Base-by-base conservation (phyloP, 768 basidiomycete species). In the Tephrocybe sp. region DNA sequence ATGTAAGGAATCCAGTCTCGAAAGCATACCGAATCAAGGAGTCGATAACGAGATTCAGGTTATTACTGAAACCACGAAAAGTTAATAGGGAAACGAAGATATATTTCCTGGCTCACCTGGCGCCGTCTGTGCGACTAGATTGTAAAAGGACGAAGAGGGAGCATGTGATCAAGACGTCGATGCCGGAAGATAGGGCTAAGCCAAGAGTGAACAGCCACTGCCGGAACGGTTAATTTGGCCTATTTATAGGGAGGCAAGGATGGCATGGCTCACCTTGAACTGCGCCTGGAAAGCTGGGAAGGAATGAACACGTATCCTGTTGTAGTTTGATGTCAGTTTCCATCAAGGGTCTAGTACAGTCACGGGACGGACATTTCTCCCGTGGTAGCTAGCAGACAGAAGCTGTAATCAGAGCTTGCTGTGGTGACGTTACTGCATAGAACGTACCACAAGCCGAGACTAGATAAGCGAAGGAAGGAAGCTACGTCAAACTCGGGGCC, bases 191-290 rank as follows among this genome's bases (percentile, higher is more conserved):
- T 32, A 76, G 61, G 1, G 72, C 67, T 9, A 76, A 62, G 15
- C 75, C 75, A 9, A 71, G 62, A 9, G 76, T 75, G 41, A 77
- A 76, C 8, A 75, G 54, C 73, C 75, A 77, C 75, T 77, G 2
- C 6, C 20, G 4, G 21, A 12, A 24, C 2, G 5, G 12, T 52
- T 12, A 39, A 23, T 11, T 3, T 30, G n/a, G n/a, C n/a, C n/a
- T n/a, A n/a, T n/a, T n/a, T n/a, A n/a, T n/a, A n/a, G n/a, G n/a
- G n/a, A n/a, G n/a, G n/a, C n/a, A 43, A 33, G 28, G 15, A 4
- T 20, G 1, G 15, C 15, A 39, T n/a, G 20, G 24, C 58, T 32
- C 34, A 55, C 61, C 15, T 52, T 56, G 37, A 46, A 61, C 11
- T 45, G 30, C n/a, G 32, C 20, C 42, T 33, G 36, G 53, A 67